Evolutionary conservation across 108 stramenopile species (phyloP).

Genomic region (Nitzschia palea): DNA sequence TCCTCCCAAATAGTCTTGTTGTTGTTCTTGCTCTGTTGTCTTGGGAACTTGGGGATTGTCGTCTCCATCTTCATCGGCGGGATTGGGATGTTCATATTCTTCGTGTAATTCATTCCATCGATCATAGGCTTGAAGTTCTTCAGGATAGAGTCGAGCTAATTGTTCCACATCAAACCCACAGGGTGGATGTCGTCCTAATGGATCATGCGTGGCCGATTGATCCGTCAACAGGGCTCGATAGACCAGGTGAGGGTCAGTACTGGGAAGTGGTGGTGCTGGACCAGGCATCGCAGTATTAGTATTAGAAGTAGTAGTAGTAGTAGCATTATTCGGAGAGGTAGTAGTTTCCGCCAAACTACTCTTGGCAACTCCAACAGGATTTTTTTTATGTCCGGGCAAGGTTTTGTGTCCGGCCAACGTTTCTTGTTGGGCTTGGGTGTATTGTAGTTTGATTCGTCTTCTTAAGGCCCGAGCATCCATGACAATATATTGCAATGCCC

Average conservation of each 20-base stretch:
- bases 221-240: constrained; percentile 46
- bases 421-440: constrained; percentile 22
- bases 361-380: background rate
- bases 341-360: background rate
- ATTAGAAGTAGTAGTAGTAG: background rate
- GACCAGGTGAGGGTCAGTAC: constrained; percentile 47
- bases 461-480: constrained; percentile 76
- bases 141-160: constrained; percentile 65
- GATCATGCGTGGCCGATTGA: constrained; percentile 26
- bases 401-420: background rate
- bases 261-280: background rate
- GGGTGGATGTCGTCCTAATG: constrained; percentile 32
- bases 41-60: background rate
- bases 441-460: constrained; percentile 33
- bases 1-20: constrained; percentile 31
- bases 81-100: constrained; percentile 26
- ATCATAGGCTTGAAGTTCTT: constrained; percentile 77
- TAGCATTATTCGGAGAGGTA: background rate
- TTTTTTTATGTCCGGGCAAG: background rate
- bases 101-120: constrained; percentile 82
- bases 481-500: constrained; percentile 57
- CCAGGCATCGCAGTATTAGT: background rate
- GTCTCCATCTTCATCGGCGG: constrained; percentile 13
- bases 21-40: background rate
- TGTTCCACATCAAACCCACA: constrained; percentile 73